Conservation (phyloP, 768 basidiomycete genomes). For the Russula brevipes region DNA sequence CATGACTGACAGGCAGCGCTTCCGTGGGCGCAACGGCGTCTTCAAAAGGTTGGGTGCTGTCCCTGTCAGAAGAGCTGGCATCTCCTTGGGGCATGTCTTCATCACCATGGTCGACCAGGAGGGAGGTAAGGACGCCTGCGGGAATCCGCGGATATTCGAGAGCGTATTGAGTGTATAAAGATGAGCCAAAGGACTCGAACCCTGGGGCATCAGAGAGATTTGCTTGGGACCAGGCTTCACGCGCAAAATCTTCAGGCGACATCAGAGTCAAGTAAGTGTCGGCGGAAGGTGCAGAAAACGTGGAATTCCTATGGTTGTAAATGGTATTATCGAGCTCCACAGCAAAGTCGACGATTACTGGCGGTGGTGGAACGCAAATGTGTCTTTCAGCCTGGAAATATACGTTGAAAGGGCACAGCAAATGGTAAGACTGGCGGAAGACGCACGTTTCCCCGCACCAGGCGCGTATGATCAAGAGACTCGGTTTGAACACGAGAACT, state of each 20-base stretch:
- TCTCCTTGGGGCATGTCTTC: not conserved
- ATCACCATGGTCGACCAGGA: not conserved
- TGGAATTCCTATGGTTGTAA: not conserved
- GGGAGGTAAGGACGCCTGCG: not conserved
- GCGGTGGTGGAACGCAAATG: not conserved
- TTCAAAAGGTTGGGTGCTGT: not conserved
- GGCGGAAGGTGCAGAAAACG: not conserved
- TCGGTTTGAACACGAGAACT: not conserved
- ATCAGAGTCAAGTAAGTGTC: not conserved
- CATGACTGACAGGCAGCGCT: not conserved
- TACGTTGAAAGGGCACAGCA: not conserved
- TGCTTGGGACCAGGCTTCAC: not conserved
- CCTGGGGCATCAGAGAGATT: not conserved
- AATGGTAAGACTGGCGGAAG: not conserved
- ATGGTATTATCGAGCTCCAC: slow-evolving; percentile 8
- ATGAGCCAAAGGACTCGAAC: slow-evolving; percentile 8
- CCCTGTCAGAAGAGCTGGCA: not conserved
- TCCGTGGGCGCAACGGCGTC: no score
- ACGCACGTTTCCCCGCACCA: not conserved
- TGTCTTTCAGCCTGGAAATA: not conserved
- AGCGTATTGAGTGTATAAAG: not conserved
- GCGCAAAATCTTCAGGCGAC: not conserved
- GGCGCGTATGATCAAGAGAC: not conserved
- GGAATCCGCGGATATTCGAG: not conserved
- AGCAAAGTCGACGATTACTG: slow-evolving; percentile 6